Percentiles rank a stretch among this genome's conserved stretches.
phyloP scores from a whole-genome alignment of 2,329 filamentous ascomycete genomes.

The Fusarium hostae region DNA sequence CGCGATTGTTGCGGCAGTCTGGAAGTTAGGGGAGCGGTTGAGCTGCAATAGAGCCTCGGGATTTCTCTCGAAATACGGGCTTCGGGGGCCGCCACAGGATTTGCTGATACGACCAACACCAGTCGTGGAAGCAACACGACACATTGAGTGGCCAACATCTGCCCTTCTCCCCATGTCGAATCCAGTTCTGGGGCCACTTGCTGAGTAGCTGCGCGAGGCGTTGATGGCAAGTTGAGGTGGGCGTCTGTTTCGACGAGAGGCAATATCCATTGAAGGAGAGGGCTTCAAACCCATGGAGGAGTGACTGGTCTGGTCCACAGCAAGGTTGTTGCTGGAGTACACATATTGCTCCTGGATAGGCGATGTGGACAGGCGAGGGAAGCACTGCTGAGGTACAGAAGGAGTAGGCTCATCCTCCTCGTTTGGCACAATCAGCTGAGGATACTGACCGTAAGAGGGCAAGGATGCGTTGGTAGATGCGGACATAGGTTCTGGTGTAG shows the following conservation, averaged over 20 bases:
- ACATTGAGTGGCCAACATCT: slow-evolving; percentile 61
- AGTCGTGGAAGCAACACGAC: slow-evolving; percentile 64
- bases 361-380: slow-evolving; percentile 34
- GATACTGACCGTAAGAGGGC: slow-evolving; percentile 35
- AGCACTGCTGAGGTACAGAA: slow-evolving; percentile 40
- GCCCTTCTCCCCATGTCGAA: slow-evolving; percentile 58
- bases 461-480: slow-evolving; percentile 18
- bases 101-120: slow-evolving; percentile 54
- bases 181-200: slow-evolving; percentile 57
- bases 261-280: slow-evolving; percentile 64
- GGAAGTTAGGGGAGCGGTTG: slow-evolving; percentile 55
- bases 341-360: slow-evolving; percentile 35
- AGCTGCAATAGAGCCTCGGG: slow-evolving; percentile 58
- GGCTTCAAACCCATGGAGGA: slow-evolving; percentile 55
- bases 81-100: slow-evolving; percentile 47
- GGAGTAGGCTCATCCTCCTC: slow-evolving; percentile 39
- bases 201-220: slow-evolving; percentile 58
- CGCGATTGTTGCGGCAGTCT: slow-evolving; percentile 55
- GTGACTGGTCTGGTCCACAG: slow-evolving; percentile 30
- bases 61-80: slow-evolving; percentile 57
- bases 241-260: slow-evolving; percentile 60
- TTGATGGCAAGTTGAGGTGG: slow-evolving; percentile 59
- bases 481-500: slow-evolving; percentile 34
- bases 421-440: slow-evolving; percentile 40
- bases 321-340: slow-evolving; percentile 31